Percentiles rank a stretch among this genome's conserved stretches.
Conservation (phyloP, 495 filamentous ascomycete species). For the Opeltia flavorubescens region DNA sequence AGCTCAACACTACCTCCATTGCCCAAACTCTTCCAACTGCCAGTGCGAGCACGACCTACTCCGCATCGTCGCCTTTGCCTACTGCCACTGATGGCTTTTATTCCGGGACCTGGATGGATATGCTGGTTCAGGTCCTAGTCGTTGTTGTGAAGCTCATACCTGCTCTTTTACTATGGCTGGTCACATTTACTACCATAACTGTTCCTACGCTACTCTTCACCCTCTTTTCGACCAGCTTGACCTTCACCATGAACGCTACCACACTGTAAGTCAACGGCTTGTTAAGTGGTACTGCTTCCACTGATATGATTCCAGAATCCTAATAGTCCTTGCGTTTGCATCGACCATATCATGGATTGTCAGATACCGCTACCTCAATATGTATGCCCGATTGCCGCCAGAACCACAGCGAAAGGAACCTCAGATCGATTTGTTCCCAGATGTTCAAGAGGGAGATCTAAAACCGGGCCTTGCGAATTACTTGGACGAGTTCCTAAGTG, state of each 20-base stretch:
- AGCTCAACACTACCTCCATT: constrained; percentile 1
- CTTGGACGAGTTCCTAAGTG: constrained; percentile 92
- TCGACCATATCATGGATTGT: constrained; percentile 86
- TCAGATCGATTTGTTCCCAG: constrained; percentile 86
- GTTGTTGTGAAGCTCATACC: constrained; percentile 51
- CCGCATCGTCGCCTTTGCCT: constrained; percentile 1
- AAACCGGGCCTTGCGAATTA: constrained; percentile 90
- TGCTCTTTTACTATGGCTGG: constrained; percentile 60
- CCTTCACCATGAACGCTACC: constrained; percentile 96
- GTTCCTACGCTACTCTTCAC: constrained; percentile 82
- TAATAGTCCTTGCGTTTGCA: constrained; percentile 61
- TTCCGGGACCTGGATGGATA: constrained; percentile 22
- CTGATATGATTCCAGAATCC: constrained; percentile 38
- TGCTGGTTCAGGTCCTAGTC: constrained; percentile 26
- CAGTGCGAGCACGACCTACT: neutral
- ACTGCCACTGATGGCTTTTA: neutral
- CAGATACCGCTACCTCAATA: constrained; percentile 84
- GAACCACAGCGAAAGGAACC: constrained; percentile 95
- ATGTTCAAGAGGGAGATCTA: constrained; percentile 74
- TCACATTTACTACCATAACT: constrained; percentile 79
- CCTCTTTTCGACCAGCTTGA: constrained; percentile 87
- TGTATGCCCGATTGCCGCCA: constrained; percentile 84
- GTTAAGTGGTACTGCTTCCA: no score
- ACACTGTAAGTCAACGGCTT: constrained; percentile 61
- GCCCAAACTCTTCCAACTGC: neutral